Percentiles rank a stretch among this genome's conserved stretches.
These are phyloP conservation scores for Rhizoclosmatium sp. DNA, from an alignment of 192 early-diverging fungal genomes.

Conservation along the genomic window DNA sequence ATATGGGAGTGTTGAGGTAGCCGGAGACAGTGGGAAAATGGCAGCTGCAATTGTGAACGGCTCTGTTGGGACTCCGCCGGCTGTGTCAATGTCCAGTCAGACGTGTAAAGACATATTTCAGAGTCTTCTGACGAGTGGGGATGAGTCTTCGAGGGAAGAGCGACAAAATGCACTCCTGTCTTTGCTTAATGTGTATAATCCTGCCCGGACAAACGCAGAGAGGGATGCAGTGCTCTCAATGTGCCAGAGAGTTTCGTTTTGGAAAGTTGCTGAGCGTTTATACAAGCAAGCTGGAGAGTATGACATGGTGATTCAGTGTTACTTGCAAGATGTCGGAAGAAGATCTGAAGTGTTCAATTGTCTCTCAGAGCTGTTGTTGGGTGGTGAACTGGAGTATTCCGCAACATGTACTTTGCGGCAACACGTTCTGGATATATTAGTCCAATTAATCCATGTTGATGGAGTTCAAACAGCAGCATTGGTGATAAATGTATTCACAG, in stretches of 20 bases:
- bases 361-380: conserved; percentile 26
- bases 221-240: conserved; percentile 29
- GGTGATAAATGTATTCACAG: conserved; percentile 38
- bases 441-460: conserved; percentile 37
- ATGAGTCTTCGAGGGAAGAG: conserved; percentile 27
- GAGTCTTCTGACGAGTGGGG: conserved; percentile 11
- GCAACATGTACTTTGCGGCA: conserved; percentile 34
- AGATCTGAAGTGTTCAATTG: conserved; percentile 30
- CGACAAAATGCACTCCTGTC: conserved; percentile 47
- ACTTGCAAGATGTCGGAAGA: conserved; percentile 43
- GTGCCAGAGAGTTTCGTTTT: conserved; percentile 41
- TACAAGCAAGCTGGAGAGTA: conserved; percentile 23
- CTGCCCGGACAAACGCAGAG: conserved; percentile 21
- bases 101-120: conserved; percentile 37
- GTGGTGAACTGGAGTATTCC: conserved; percentile 26
- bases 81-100: conserved; percentile 4
- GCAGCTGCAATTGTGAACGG: neutral
- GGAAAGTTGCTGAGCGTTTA: conserved; percentile 47
- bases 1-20: conserved; percentile 12
- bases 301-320: conserved; percentile 49
- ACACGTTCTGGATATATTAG: conserved; percentile 33
- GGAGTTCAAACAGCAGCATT: conserved; percentile 37
- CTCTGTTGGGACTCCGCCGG: neutral
- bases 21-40: neutral
- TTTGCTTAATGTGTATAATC: conserved; percentile 41